Evolutionary conservation across 208 protist genomes (phyloP), one percentile per base, ranked within the genome.

Genomic region (Porcisia deanei): DNA sequence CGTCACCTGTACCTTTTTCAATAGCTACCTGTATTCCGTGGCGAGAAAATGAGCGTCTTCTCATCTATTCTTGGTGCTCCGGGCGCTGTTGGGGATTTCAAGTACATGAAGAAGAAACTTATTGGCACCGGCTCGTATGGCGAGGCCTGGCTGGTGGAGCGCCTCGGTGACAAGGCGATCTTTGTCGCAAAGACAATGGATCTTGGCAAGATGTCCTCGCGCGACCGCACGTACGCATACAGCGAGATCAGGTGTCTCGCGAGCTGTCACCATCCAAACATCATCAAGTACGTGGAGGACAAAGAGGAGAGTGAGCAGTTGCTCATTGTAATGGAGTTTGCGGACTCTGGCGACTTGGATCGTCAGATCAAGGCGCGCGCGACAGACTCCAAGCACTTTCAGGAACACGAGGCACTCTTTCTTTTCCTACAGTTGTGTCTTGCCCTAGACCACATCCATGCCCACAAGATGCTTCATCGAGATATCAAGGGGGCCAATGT

Each of bases 401-500:
- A 93, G 75, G 89, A 96, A 79, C 91, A 96, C 77, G 91, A 96
- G 71, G 91, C 88, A 10, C 80, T 94, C 39, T 96, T 96, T 78
- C 73, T 96, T 9, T 96, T 96, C 67, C 79, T 93, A 57, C 94
- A 98, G 85, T 84, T 98, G 3, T 90, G 88, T 25, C 85, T 95
- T 45, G 90, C 87, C 14, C 71, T 98, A 39, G 86, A 96, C 66
- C 90, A 98, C 67, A 92, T 98, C n/a, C 96, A 98, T 72, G 60
- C 64, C 7, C 86, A 97, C 79, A 94, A 96, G 73, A 96, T 98
- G 85, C 79, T 97, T 39, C 95, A 98, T 70, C 90, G 95, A 18
- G 95, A 98, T 71, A 94, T 98, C 77, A 98, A 98, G 63, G 88
- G 83, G 2, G 95, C 91, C 12, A 98, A 98, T 68, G 82, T 97